Conservation (phyloP, 495 filamentous ascomycete species). For the Apiosordaria backusii region DNA sequence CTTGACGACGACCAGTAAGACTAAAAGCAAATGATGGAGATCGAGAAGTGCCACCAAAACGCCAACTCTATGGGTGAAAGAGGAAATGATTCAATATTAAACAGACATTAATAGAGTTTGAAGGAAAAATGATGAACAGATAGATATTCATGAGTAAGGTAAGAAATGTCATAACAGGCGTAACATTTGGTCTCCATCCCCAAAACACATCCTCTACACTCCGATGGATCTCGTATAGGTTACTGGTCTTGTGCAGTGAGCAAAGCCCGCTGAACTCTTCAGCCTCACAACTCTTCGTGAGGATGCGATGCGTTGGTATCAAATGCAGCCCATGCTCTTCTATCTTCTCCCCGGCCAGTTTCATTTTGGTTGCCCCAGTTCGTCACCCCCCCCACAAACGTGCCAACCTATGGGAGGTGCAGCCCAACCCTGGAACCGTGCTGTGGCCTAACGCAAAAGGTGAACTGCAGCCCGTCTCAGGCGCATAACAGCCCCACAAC, state of each 20-base stretch:
- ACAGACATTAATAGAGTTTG: background rate
- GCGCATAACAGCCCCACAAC: conserved; percentile 5
- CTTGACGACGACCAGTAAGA: background rate
- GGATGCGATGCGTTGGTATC: background rate
- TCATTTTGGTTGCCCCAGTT: background rate
- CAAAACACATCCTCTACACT: background rate
- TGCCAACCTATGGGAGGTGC: conserved; percentile 3
- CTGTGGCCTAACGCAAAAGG: background rate
- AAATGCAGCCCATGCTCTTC: background rate
- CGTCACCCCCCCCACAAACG: conserved; percentile 5
- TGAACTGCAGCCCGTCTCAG: background rate
- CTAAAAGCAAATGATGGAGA: background rate
- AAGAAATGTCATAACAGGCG: conserved; percentile 5
- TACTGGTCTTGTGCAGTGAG: background rate
- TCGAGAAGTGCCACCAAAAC: background rate
- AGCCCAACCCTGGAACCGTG: background rate
- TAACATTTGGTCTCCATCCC: background rate
- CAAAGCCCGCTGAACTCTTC: background rate
- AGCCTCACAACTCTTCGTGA: background rate
- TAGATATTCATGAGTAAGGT: background rate
- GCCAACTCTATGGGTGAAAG: background rate
- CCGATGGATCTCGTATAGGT: background rate
- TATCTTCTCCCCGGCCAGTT: background rate
- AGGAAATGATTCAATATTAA: background rate
- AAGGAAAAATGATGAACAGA: background rate